Conservation (phyloP, 805 yeast species). For the Nakazawaea wyomingensis region DNA sequence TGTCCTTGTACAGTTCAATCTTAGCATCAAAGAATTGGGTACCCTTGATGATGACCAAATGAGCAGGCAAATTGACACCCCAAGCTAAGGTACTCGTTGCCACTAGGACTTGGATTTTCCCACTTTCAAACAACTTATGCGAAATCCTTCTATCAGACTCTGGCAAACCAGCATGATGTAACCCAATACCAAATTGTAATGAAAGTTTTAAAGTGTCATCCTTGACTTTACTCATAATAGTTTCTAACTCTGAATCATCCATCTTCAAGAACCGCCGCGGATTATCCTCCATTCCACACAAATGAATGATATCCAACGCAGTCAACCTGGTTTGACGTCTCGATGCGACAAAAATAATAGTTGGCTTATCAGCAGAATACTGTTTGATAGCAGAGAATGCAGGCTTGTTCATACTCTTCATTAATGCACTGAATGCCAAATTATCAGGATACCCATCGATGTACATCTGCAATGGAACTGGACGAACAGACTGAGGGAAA, state of each 20-base stretch:
- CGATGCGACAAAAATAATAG: slow-evolving; percentile 78
- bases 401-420: slow-evolving; percentile 87
- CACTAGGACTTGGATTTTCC: slow-evolving; percentile 62
- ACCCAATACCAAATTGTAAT: slow-evolving; percentile 73
- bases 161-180: slow-evolving; percentile 79
- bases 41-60: slow-evolving; percentile 72
- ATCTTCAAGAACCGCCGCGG: slow-evolving; percentile 67
- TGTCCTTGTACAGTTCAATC: slow-evolving; percentile 67
- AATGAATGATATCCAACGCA: slow-evolving; percentile 69
- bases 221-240: slow-evolving; percentile 48
- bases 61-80: slow-evolving; percentile 84
- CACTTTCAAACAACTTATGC: slow-evolving; percentile 65
- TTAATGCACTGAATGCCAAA: slow-evolving; percentile 73
- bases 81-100: slow-evolving; percentile 85
- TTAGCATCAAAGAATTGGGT: slow-evolving; percentile 61
- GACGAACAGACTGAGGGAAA: slow-evolving; percentile 77
- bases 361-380: slow-evolving; percentile 84
- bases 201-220: slow-evolving; percentile 79
- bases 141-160: slow-evolving; percentile 67
- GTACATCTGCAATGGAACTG: slow-evolving; percentile 82
- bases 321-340: slow-evolving; percentile 79
- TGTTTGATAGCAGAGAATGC: slow-evolving; percentile 89
- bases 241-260: slow-evolving; percentile 57
- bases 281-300: slow-evolving; percentile 74
- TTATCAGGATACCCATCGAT: slow-evolving; percentile 84